A percentile compares a stretch with the other conserved stretches of the same genome.
These are phyloP conservation scores for Phytophthora pinifolia DNA, from an alignment of 352 stramenopile species.

Conservation along the genomic window DNA sequence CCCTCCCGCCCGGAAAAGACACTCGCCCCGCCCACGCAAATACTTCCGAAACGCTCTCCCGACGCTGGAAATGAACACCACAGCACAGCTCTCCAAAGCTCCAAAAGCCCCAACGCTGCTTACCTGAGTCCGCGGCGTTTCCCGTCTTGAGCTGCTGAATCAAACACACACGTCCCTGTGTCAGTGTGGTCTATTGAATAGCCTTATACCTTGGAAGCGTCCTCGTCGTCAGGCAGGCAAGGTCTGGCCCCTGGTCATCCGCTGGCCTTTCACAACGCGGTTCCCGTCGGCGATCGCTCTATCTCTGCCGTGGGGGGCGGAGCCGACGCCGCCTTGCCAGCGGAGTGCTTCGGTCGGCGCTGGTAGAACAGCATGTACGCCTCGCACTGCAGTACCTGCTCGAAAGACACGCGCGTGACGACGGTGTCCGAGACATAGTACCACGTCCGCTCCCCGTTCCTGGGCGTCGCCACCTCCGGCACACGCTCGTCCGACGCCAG, in stretches of 20 bases:
- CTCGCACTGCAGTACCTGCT: slow-evolving; percentile 72
- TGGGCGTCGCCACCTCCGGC: slow-evolving; percentile 20
- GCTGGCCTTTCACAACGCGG: slow-evolving; percentile 17
- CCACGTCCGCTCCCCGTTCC: slow-evolving; percentile 41
- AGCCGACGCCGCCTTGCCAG: slow-evolving; percentile 11
- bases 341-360: slow-evolving; percentile 25
- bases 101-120: too few relatives aligned
- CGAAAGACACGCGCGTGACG: slow-evolving; percentile 56
- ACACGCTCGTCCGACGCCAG: slow-evolving; percentile 22
- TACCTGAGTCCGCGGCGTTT: too few relatives aligned
- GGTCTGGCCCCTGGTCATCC: slow-evolving; percentile 23
- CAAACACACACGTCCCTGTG: slow-evolving; percentile 13
- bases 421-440: slow-evolving; percentile 76
- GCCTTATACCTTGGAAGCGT: slow-evolving; percentile 30
- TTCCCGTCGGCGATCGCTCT: slow-evolving; percentile 24
- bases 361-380: slow-evolving; percentile 85
- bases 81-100: background rate
- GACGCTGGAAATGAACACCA: too few relatives aligned
- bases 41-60: slow-evolving; percentile 17
- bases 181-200: slow-evolving; percentile 35
- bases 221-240: slow-evolving; percentile 24
- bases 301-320: slow-evolving; percentile 21
- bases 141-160: slow-evolving; percentile 3
- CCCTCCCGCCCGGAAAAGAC: slow-evolving; percentile 3
- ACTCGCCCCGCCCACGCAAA: background rate